Evolutionary conservation across 805 yeast genomes (phyloP).

Genomic region (Cyberlindnera samutprakarnensis): DNA sequence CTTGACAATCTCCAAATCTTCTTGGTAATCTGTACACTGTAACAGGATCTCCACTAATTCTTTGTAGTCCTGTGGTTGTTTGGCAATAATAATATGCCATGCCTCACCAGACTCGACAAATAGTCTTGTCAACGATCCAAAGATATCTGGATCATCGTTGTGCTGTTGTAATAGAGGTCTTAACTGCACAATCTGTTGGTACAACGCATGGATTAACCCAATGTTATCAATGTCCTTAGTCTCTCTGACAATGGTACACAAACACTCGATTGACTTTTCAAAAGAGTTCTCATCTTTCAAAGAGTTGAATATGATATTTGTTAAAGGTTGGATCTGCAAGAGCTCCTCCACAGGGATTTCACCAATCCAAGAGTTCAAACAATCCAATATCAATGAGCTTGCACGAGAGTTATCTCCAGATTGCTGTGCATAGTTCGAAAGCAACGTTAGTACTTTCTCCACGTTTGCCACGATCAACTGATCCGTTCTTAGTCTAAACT

Average conservation of each 20-base stretch:
- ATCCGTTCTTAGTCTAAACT: conserved; percentile 56
- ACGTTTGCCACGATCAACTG: conserved; percentile 62
- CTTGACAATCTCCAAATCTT: conserved; percentile 82
- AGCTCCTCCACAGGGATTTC: conserved; percentile 74
- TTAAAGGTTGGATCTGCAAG: conserved; percentile 55
- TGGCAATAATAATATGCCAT: conserved; percentile 85
- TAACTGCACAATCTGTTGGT: conserved; percentile 57
- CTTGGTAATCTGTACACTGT: conserved; percentile 62
- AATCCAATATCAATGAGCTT: conserved; percentile 49
- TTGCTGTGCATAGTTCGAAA: conserved; percentile 43
- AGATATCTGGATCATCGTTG: conserved; percentile 39
- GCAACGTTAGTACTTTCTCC: conserved; percentile 54
- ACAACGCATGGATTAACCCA: conserved; percentile 57
- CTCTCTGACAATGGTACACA: conserved; percentile 74
- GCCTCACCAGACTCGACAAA: conserved; percentile 92
- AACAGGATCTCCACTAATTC: conserved; percentile 69
- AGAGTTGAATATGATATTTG: conserved; percentile 61
- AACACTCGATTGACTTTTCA: conserved; percentile 80
- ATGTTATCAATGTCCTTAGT: conserved; percentile 68
- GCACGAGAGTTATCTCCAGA: conserved; percentile 22
- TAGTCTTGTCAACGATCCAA: conserved; percentile 65
- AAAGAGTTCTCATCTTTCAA: conserved; percentile 54
- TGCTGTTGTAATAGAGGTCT: conserved; percentile 42
- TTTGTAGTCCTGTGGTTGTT: conserved; percentile 58
- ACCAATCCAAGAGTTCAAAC: conserved; percentile 84